A percentile compares a stretch with the other conserved stretches of the same genome.
Conservation (phyloP, 129 eudicot species). For the Helianthus tuberosus region DNA sequence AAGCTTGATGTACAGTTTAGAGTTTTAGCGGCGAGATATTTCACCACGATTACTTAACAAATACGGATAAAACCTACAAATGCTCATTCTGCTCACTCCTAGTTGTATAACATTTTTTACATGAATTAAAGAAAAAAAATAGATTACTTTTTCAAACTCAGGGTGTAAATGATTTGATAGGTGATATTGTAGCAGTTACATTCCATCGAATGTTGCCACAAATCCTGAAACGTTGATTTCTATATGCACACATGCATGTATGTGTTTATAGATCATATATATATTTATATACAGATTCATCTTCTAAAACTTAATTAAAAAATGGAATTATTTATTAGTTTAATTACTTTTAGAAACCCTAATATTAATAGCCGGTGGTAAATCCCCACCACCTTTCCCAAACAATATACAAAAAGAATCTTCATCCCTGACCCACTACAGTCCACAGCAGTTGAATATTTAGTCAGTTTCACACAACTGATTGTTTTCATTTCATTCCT, state of each 20-base stretch:
- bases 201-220: slow-evolving; percentile 62
- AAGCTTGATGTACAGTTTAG: too few species aligned
- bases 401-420: slow-evolving; percentile 34
- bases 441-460: slow-evolving; percentile 32
- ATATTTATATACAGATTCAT: neutral
- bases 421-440: slow-evolving; percentile 36
- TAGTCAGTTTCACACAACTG: slow-evolving; percentile 33
- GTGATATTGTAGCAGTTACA: slow-evolving; percentile 45
- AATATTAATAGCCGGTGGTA: slow-evolving; percentile 39
- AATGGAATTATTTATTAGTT: slow-evolving; percentile 2
- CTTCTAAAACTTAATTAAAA: slow-evolving; percentile 1
- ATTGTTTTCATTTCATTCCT: slow-evolving; percentile 31
- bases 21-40: too few species aligned
- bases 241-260: slow-evolving; percentile 13
- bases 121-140: neutral
- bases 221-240: slow-evolving; percentile 45
- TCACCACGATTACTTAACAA: too few species aligned
- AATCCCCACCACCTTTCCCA: slow-evolving; percentile 41
- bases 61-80: too few species aligned
- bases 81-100: too few species aligned
- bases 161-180: slow-evolving; percentile 10
- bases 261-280: neutral
- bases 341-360: slow-evolving; percentile 17
- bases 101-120: too few species aligned
- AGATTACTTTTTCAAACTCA: neutral